Evolutionary conservation across 805 yeast genomes (phyloP).

Genomic region (Candida chauliodis): DNA sequence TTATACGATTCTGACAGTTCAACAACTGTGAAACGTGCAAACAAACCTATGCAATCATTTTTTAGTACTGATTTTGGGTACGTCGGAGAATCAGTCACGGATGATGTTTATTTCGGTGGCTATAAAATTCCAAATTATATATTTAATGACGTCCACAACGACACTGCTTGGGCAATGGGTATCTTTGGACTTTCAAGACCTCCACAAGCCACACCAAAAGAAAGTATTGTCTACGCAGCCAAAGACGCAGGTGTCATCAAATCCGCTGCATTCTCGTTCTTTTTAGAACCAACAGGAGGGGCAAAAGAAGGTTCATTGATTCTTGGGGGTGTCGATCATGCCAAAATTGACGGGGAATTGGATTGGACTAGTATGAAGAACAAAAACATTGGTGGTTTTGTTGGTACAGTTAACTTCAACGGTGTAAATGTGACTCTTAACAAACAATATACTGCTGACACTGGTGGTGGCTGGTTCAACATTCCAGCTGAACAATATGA

Average conservation of each 20-base stretch:
- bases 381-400: not conserved
- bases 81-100: not conserved
- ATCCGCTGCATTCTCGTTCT: constrained; percentile 4
- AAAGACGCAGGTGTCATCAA: not conserved
- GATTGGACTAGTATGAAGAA: not conserved
- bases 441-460: no score
- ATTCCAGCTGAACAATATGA: no score
- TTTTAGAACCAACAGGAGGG: not conserved
- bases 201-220: not conserved
- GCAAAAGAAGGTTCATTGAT: not conserved
- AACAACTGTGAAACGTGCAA: not conserved
- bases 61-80: not conserved
- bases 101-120: constrained; percentile 4
- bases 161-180: not conserved
- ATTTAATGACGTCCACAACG: constrained; percentile 4
- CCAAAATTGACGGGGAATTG: not conserved
- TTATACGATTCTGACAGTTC: not conserved
- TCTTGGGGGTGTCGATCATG: constrained; percentile 7
- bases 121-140: not conserved
- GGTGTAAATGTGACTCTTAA: not conserved
- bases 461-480: not conserved
- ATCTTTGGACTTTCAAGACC: constrained; percentile 2
- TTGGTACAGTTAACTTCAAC: not conserved
- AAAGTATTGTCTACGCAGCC: not conserved
- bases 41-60: not conserved